Conservation (phyloP, 805 yeast genomes). For the Torulaspora delbrueckii region DNA sequence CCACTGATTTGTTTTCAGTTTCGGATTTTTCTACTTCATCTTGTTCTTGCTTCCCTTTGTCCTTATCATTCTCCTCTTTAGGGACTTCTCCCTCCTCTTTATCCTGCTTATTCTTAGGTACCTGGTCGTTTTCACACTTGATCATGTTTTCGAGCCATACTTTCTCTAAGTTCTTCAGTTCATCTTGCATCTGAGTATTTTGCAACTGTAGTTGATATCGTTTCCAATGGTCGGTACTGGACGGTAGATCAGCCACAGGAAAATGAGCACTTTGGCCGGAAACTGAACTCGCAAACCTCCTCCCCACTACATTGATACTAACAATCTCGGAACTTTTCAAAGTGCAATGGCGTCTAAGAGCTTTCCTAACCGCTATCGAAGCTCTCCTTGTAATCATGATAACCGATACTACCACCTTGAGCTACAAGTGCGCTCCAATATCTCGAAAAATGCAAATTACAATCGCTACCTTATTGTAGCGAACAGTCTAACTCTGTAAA, state of each 20-base stretch:
- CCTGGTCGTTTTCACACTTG: conserved; percentile 4
- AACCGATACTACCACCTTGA: neutral
- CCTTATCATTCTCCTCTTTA: conserved; percentile 15
- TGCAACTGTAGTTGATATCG: conserved; percentile 15
- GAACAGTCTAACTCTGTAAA: neutral
- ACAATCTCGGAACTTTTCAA: neutral
- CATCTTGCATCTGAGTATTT: conserved; percentile 9
- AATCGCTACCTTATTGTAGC: neutral
- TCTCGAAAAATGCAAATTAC: neutral
- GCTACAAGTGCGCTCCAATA: neutral
- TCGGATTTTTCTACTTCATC: conserved; percentile 13
- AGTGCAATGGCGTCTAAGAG: conserved; percentile 6
- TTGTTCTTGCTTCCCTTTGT: conserved; percentile 15
- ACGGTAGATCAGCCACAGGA: conserved; percentile 1
- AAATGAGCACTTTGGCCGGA: neutral
- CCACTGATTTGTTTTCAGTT: conserved; percentile 9
- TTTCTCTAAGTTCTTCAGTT: conserved; percentile 18
- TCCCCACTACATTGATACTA: neutral
- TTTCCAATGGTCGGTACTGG: conserved; percentile 16
- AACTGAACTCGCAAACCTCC: conserved; percentile 15
- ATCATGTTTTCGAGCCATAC: conserved; percentile 16
- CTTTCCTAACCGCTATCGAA: conserved; percentile 12
- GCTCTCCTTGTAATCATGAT: conserved; percentile 13
- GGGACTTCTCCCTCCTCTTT: conserved; percentile 17
- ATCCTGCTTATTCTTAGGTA: conserved; percentile 1